A percentile compares a stretch with the other conserved stretches of the same genome.
Evolutionary conservation across 2,329 filamentous ascomycete species (phyloP).

Genomic region (Stromatinia cepivora): DNA sequence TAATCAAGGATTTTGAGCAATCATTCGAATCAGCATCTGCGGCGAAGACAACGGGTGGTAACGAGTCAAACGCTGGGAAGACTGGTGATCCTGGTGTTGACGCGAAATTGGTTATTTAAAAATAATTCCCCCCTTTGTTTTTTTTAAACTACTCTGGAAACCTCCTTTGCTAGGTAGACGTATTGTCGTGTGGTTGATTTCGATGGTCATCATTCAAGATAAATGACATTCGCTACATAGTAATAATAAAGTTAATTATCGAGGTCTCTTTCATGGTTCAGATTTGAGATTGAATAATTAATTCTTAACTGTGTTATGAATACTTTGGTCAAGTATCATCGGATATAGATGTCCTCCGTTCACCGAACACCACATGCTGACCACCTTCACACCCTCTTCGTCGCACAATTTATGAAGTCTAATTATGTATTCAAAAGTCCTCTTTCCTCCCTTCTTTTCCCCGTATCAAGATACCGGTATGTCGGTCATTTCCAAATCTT

Average conservation of each 20-base stretch:
- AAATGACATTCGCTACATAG: neutral
- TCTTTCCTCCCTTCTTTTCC: neutral
- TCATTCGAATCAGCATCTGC: conserved; percentile 67
- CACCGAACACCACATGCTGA: neutral
- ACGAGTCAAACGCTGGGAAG: conserved; percentile 29
- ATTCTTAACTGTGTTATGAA: neutral
- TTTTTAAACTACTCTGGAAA: neutral
- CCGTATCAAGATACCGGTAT: neutral
- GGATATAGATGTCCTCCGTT: neutral
- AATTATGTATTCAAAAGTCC: neutral
- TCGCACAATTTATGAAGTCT: neutral
- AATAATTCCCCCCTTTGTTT: conserved; percentile 4
- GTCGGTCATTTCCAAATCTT: conserved; percentile 10
- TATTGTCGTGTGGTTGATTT: neutral
- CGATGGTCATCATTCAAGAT: neutral
- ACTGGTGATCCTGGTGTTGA: conserved; percentile 30
- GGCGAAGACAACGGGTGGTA: conserved; percentile 40
- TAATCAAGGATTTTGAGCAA: conserved; percentile 93
- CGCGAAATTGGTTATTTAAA: conserved; percentile 37
- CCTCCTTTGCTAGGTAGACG: neutral
- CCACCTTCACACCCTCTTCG: neutral
- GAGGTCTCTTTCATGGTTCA: neutral
- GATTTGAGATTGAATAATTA: neutral
- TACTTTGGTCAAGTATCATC: neutral
- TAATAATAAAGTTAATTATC: neutral